Base-by-base conservation (phyloP, 768 basidiomycete genomes). In the Calocybe indica region DNA sequence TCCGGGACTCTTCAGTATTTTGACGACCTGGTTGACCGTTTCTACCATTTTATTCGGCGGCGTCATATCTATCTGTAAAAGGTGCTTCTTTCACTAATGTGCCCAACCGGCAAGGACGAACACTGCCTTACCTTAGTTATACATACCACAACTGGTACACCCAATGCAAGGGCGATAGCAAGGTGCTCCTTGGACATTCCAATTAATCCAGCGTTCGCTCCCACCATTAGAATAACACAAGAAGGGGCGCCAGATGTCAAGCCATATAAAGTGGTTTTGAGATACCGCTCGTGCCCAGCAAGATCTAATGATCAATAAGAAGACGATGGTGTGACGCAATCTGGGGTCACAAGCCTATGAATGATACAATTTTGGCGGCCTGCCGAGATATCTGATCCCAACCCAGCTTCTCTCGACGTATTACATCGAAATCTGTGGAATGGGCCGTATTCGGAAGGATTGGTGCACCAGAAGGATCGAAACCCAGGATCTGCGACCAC, bases 181-280 rank as follows among this genome's bases (percentile, higher is more conserved):
- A 99, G 71, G 65, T 99, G 96, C 63, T 99, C 96, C 65, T 97
- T 92, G 32, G 86, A 90, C 91, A 92, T 92, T 44, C 90, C 79
- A 52, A 92, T 91, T 37, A 92, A 63, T 6, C 90, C 90, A 1
- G 96, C 95, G 62, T 99, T 98, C 6, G 84, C 93, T 14, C 94
- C 96, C 8, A 98, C 89, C 70, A 95, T 94, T 40, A 99, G 72
- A 46, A 96, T 83, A 9, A 90, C 87, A 61, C 88, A 95, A 48
- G 83, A 95, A 46, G 95, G 93, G 0, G 92, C 86, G 29, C 92
- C 92, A 4, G 93, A 95, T 0, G 94, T 96, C 43, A 99, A 67
- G 0, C 96, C 95, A 56, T 95, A 97, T 42, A 98, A 67, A 4
- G 95, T 98, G 0, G 95, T 98, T 70, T 90, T 89, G 41, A 90